Base-by-base conservation (phyloP, 2,329 filamentous ascomycete genomes). In the Cryphonectria radicalis region DNA sequence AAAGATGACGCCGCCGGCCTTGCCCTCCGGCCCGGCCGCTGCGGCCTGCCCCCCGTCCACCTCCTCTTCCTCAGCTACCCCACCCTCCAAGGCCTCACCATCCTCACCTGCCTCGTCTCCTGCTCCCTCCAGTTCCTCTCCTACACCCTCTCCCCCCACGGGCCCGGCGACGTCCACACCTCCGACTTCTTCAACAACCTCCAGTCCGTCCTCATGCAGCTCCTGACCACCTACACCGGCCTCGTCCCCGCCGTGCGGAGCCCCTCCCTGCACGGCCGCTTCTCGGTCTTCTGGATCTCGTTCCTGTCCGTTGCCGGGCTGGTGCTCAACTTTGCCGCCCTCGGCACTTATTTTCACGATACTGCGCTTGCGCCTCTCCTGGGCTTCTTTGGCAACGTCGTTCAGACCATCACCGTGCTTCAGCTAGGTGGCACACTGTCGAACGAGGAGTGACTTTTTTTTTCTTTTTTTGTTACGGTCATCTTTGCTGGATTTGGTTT, bases 141-240 rank as follows among this genome's bases (percentile, higher is more conserved):
- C 42, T 69, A 69, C 59, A 37, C 50, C 11, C 59, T 69, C 32
- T 63, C 60, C 2, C 0, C 60, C 25, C 67, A 69, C 19, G 14
- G 3, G 19, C 43, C 67, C 19, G 67, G 67, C 43, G n/a, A 37
- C 19, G 3, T 46, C 46, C n/a, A 42, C 67, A 32, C 22, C 28
- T 42, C 67, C 7, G 67, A 69, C 35, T 69, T 69, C 67, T 69
- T 64, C 67, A 69, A 63, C 35, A 59, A 53, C 11, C 43, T 69
- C 28, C 67, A 69, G 50, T 40, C 60, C 19, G 59, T 57, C 2
- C 60, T 64, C 60, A 69, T 69, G 67, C 67, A 69, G 60, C 67
- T 69, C 46, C 60, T 69, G 60, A 69, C 67, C 14, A 69, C 67
- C 14, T 69, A 69, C 60, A 69, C 67, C 6, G 60, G 67, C 32